phyloP scores from a whole-genome alignment of 495 filamentous ascomycete species.

The Penicillium manginii region DNA sequence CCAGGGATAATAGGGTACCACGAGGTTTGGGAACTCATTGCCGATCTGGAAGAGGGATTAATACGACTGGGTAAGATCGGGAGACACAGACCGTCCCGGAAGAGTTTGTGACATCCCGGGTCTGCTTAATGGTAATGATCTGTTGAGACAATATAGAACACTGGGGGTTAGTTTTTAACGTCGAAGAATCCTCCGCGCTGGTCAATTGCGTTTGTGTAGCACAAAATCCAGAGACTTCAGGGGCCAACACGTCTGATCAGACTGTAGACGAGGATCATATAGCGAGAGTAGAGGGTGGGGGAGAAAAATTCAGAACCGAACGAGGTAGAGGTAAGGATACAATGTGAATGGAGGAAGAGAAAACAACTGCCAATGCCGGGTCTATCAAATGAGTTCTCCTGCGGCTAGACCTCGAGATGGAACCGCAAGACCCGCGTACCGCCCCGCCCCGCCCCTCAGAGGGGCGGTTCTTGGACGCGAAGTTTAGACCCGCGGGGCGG shows the following conservation, averaged over 20 bases:
- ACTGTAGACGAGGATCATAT: slow-evolving; percentile 14
- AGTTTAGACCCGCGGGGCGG: too few species aligned
- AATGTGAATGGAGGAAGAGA: not conserved
- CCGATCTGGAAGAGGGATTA: slow-evolving; percentile 36
- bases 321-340: not conserved
- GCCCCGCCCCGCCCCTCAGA: too few species aligned
- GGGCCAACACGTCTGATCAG: slow-evolving; percentile 18
- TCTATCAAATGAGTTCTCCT: not conserved
- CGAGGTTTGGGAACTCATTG: slow-evolving; percentile 38
- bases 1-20: slow-evolving; percentile 40
- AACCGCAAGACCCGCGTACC: too few species aligned
- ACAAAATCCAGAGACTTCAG: slow-evolving; percentile 6
- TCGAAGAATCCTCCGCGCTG: slow-evolving; percentile 10
- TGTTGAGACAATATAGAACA: not conserved
- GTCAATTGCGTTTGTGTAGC: slow-evolving; percentile 26
- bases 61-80: slow-evolving; percentile 29
- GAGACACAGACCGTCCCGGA: not conserved
- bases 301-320: not conserved
- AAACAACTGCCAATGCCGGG: slow-evolving; percentile 6
- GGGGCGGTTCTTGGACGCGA: too few species aligned
- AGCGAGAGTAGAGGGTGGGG: slow-evolving; percentile 11
- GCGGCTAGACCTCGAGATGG: too few species aligned
- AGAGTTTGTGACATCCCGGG: slow-evolving; percentile 15
- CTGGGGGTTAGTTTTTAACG: slow-evolving; percentile 15
- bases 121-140: not conserved